Base-by-base conservation (phyloP, 2,329 filamentous ascomycete genomes). In the Pseudogymnoascus sp. region DNA sequence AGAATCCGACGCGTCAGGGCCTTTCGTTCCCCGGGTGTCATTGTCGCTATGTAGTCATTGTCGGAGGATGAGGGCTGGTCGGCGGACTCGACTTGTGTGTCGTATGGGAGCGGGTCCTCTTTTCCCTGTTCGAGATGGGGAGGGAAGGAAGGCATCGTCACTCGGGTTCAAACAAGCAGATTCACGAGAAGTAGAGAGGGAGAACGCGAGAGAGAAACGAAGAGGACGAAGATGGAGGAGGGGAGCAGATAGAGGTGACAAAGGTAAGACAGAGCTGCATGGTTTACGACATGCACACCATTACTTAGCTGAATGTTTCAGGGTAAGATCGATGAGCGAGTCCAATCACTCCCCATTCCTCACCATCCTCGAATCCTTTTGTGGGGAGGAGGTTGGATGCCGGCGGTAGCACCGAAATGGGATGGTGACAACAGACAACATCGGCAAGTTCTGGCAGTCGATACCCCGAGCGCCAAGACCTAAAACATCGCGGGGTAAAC, bases 1-100 rank as follows among this genome's bases (percentile, higher is more conserved):
- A 85, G 70, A 25, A 84, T 69, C 54, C 69, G 74, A 30, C 75
- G 73, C 16, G 75, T 77, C 63, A 80, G 65, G 11, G 63, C 67
- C 8, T 62, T 47, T 61, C 22, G 57, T 11, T 67, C 61, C 1
- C 58, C 62, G 1, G 43, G 36, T 22, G 60, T 58, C 12, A 33
- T 28, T 47, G 41, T n/a, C 41, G 41, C 7, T n/a, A 47, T 47
- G 20, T 47, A 9, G 20, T 4, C 41, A 47, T 47, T 47, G 41
- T 47, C 41, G 6, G 41, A 47, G 41, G 20, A 47, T 12, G 20
- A 43, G 11, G 20, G 20, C 12, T 14, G 41, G 41, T 47, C 41
- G 20, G 41, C 41, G 20, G 41, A 47, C 20, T 47, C 41, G 20
- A 47, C 6, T 8, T 47, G 41, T 28, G 3, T 28, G 5, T 28